Percentiles rank a stretch among this genome's conserved stretches.
Conservation (phyloP, 23 red algal species). For the Gracilaria vermiculophylla region DNA sequence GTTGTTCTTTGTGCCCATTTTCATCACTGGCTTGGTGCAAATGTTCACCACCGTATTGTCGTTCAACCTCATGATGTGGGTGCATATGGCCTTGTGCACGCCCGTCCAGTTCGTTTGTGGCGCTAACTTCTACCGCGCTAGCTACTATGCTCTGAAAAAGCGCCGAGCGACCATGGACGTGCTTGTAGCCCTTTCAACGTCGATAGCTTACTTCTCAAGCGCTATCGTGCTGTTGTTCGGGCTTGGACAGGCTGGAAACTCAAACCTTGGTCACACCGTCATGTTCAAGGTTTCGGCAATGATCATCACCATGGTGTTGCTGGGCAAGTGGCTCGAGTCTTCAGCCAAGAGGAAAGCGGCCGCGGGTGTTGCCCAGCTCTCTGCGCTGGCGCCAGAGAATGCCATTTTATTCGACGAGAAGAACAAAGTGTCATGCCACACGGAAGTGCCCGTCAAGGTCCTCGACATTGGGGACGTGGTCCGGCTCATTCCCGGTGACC, state of each 20-base stretch:
- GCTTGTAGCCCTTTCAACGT: conserved; percentile 86
- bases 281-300: conserved; percentile 79
- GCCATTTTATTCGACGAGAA: conserved; percentile 60
- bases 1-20: conserved; percentile 74
- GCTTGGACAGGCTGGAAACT: conserved; percentile 7
- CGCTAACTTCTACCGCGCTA: conserved; percentile 85
- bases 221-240: conserved; percentile 68
- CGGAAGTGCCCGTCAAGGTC: conserved; percentile 68
- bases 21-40: conserved; percentile 54
- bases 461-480: conserved; percentile 78
- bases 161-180: conserved; percentile 95
- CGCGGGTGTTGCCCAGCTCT: conserved; percentile 64
- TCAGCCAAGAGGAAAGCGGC: conserved; percentile 84
- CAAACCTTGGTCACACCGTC: conserved; percentile 61
- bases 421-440: conserved; percentile 32
- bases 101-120: conserved; percentile 88
- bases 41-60: conserved; percentile 15
- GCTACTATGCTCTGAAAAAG: conserved; percentile 84
- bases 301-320: conserved; percentile 89
- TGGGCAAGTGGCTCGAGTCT: conserved; percentile 94
- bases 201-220: conserved; percentile 86
- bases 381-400: conserved; percentile 43
- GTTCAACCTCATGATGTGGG: conserved; percentile 30
- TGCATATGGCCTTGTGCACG: conserved; percentile 76
- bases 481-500: conserved; percentile 74